These are phyloP conservation scores for Coemansia sp. DNA, from an alignment of 192 early-diverging fungal genomes.

Conservation along the genomic window DNA sequence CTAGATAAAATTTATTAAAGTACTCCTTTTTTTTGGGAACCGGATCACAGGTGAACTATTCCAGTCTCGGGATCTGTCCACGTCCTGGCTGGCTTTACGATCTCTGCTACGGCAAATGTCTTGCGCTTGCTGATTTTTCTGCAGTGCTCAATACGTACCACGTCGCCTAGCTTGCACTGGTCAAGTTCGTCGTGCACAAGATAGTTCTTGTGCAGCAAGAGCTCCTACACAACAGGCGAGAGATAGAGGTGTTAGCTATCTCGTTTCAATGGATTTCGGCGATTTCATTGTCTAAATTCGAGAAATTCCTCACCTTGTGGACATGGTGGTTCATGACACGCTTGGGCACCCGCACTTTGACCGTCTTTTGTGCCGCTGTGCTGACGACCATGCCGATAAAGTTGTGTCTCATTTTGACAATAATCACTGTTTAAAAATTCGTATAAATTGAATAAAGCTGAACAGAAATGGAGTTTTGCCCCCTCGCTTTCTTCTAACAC, in stretches of 20 bases:
- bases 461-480: not conserved
- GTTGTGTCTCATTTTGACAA: conserved; percentile 68
- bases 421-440: not conserved
- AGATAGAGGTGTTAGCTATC: not conserved
- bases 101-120: conserved; percentile 85
- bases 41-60: conserved; percentile 34
- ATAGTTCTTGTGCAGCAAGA: conserved; percentile 82
- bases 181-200: conserved; percentile 85
- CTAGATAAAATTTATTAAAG: not conserved
- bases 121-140: conserved; percentile 85
- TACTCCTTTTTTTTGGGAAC: not conserved
- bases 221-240: conserved; percentile 58
- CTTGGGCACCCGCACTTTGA: conserved; percentile 83
- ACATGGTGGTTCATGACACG: conserved; percentile 79
- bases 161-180: conserved; percentile 83
- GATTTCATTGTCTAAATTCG: not conserved
- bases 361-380: conserved; percentile 86
- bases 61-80: conserved; percentile 58
- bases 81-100: conserved; percentile 59
- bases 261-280: not conserved
- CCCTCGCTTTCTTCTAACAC: not conserved
- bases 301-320: conserved; percentile 67
- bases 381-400: conserved; percentile 86
- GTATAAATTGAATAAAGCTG: not conserved
- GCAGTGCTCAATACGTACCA: conserved; percentile 90